phyloP scores from a whole-genome alignment of 768 basidiomycete species.

The Phylloporus sp. region DNA sequence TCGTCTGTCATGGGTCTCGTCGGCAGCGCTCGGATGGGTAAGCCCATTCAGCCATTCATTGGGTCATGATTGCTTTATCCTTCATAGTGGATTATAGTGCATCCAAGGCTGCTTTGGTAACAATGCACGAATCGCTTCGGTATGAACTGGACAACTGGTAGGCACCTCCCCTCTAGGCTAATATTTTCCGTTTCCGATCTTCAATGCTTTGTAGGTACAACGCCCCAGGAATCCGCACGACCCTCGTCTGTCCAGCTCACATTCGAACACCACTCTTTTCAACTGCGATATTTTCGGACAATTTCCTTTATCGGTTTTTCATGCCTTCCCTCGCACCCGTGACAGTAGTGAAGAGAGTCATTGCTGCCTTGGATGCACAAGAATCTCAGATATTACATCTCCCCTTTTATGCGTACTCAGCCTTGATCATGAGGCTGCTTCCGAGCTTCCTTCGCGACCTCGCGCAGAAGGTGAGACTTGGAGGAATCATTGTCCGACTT shows the following conservation, averaged over 20 bases:
- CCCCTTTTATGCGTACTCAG: slow-evolving; percentile 68
- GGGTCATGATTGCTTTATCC: slow-evolving; percentile 7
- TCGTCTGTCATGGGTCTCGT: slow-evolving; percentile 71
- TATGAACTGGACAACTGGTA: slow-evolving; percentile 83
- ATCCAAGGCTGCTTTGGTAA: slow-evolving; percentile 85
- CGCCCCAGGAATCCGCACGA: slow-evolving; percentile 78
- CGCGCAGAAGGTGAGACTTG: slow-evolving; percentile 60
- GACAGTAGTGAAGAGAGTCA: slow-evolving; percentile 74
- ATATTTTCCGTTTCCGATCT: neutral
- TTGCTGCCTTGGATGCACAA: slow-evolving; percentile 76
- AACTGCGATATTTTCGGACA: slow-evolving; percentile 46
- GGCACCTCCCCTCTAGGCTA: slow-evolving; percentile 5
- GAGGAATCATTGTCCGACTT: neutral
- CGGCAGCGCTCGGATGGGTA: slow-evolving; percentile 75
- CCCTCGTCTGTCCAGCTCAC: slow-evolving; percentile 79
- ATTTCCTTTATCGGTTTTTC: slow-evolving; percentile 62
- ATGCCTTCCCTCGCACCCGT: slow-evolving; percentile 72
- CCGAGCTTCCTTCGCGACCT: slow-evolving; percentile 77
- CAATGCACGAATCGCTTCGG: slow-evolving; percentile 78
- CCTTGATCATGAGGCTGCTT: slow-evolving; percentile 50
- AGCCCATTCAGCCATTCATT: slow-evolving; percentile 24
- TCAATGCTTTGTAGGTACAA: slow-evolving; percentile 47
- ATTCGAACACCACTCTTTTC: slow-evolving; percentile 78
- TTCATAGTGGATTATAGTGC: slow-evolving; percentile 80
- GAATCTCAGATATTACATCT: slow-evolving; percentile 67